A percentile compares a stretch with the other conserved stretches of the same genome.
Conservation (phyloP, 352 stramenopile genomes). For the Phytopythium montanum region DNA sequence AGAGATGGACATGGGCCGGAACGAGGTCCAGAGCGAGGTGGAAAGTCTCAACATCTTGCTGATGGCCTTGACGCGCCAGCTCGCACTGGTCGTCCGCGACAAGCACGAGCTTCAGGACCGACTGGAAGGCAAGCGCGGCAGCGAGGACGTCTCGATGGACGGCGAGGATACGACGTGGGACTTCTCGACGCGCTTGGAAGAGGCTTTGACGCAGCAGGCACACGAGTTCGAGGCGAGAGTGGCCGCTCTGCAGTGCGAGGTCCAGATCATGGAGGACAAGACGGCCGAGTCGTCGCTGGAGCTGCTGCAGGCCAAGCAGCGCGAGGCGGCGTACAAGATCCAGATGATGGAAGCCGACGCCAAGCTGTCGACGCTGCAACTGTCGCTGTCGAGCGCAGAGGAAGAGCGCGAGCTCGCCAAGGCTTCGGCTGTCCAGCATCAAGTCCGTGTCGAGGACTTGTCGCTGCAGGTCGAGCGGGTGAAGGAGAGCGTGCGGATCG, state of each 20-base stretch:
- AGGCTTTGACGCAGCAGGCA: slow-evolving; percentile 38
- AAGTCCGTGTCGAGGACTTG: slow-evolving; percentile 19
- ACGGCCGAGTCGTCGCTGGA: slow-evolving; percentile 36
- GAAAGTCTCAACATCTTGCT: slow-evolving; percentile 72
- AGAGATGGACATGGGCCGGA: slow-evolving; percentile 1
- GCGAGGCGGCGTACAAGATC: slow-evolving; percentile 53
- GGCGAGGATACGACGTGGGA: slow-evolving; percentile 12
- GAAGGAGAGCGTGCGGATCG: slow-evolving; percentile 19
- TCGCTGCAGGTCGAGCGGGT: slow-evolving; percentile 20
- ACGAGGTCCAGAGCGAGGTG: slow-evolving; percentile 27
- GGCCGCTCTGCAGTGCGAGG: slow-evolving; percentile 25
- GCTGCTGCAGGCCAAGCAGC: slow-evolving; percentile 57
- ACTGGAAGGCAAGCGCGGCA: slow-evolving; percentile 16
- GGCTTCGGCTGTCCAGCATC: slow-evolving; percentile 26
- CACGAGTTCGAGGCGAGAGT: slow-evolving; percentile 44
- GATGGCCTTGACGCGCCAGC: slow-evolving; percentile 53
- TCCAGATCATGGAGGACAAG: slow-evolving; percentile 41
- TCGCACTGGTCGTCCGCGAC: slow-evolving; percentile 62
- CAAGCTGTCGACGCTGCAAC: slow-evolving; percentile 22
- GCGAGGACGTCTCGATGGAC: slow-evolving; percentile 19
- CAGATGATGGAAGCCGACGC: slow-evolving; percentile 35
- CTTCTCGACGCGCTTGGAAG: slow-evolving; percentile 33
- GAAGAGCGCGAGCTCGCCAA: slow-evolving; percentile 16
- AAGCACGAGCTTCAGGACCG: slow-evolving; percentile 72
- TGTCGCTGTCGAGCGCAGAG: slow-evolving; percentile 22